These are phyloP conservation scores for Cyberlindnera sargentensis DNA, from an alignment of 805 yeast genomes.

Conservation along the genomic window DNA sequence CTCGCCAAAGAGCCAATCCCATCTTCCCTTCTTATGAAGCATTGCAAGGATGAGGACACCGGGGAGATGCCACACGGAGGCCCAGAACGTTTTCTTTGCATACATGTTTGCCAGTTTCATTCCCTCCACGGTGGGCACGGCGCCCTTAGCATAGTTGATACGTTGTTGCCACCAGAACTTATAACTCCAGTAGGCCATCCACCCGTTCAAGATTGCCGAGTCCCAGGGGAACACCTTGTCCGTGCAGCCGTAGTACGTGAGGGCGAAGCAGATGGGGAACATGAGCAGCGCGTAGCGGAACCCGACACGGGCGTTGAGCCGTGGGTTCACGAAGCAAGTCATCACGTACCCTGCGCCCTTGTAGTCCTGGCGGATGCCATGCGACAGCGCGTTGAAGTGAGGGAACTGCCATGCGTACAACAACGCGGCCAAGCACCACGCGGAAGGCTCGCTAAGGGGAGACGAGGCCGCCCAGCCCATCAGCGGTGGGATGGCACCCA, in stretches of 20 bases:
- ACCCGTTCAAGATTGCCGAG: slow-evolving; percentile 73
- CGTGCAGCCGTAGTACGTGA: slow-evolving; percentile 71
- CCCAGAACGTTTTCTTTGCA: slow-evolving; percentile 88
- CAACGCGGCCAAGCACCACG: slow-evolving; percentile 88
- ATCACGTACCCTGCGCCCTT: slow-evolving; percentile 93
- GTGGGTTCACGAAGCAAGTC: slow-evolving; percentile 92
- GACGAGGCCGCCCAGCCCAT: slow-evolving; percentile 99
- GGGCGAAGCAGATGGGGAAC: slow-evolving; percentile 88
- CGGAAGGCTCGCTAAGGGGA: slow-evolving; percentile 76
- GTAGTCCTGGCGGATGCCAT: slow-evolving; percentile 82
- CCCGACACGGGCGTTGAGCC: slow-evolving; percentile 87
- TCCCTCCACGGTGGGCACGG: slow-evolving; percentile 47
- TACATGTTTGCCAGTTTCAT: slow-evolving; percentile 51
- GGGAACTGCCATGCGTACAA: slow-evolving; percentile 98
- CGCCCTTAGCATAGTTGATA: slow-evolving; percentile 39
- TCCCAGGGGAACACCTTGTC: slow-evolving; percentile 80
- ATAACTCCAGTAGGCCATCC: slow-evolving; percentile 76
- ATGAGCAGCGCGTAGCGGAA: slow-evolving; percentile 82
- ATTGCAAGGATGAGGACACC: slow-evolving; percentile 84
- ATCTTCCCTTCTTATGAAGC: slow-evolving; percentile 91
- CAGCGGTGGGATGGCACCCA: slow-evolving; percentile 96
- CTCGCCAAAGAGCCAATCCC: slow-evolving; percentile 62
- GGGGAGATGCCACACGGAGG: slow-evolving; percentile 91
- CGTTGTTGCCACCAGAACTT: slow-evolving; percentile 84
- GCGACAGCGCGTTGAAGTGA: slow-evolving; percentile 89